Evolutionary conservation across 1,139 yeast species (phyloP).

Genomic region (Debaryomyces robertsiae): DNA sequence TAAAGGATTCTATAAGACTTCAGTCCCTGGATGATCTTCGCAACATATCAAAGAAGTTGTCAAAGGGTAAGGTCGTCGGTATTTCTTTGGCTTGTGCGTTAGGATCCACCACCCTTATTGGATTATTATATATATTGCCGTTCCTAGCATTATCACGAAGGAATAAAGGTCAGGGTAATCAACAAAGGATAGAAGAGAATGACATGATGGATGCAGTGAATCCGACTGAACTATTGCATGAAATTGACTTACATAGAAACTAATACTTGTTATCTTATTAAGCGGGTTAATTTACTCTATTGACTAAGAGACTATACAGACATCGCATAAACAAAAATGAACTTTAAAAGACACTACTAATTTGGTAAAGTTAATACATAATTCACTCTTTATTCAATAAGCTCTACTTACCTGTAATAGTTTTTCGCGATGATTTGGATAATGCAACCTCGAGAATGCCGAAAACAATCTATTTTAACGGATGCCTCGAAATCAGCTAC

Average conservation of each 20-base stretch:
- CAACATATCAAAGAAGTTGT: slow-evolving; percentile 24
- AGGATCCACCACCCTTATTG: slow-evolving; percentile 72
- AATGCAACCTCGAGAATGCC: too few relatives aligned
- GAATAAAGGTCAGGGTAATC: slow-evolving; percentile 36
- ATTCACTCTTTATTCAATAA: too few relatives aligned
- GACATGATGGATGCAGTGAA: slow-evolving; percentile 71
- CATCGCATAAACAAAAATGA: neutral
- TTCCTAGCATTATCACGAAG: slow-evolving; percentile 50
- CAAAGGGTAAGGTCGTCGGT: slow-evolving; percentile 79
- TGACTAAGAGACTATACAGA: neutral
- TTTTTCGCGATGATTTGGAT: too few relatives aligned
- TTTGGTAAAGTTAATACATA: too few relatives aligned
- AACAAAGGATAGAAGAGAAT: slow-evolving; percentile 61
- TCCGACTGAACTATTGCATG: slow-evolving; percentile 62
- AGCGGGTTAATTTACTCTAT: neutral
- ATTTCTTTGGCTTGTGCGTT: slow-evolving; percentile 86
- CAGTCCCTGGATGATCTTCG: slow-evolving; percentile 42
- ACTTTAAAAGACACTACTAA: too few relatives aligned
- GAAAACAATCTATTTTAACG: too few relatives aligned
- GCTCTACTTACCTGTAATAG: too few relatives aligned
- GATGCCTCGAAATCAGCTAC: too few relatives aligned
- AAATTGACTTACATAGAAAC: slow-evolving; percentile 53
- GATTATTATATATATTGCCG: slow-evolving; percentile 61
- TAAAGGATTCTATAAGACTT: slow-evolving; percentile 40
- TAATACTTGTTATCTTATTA: too few relatives aligned